phyloP scores from a whole-genome alignment of 148 eudicot genomes.

The Rhododendron simsii region DNA sequence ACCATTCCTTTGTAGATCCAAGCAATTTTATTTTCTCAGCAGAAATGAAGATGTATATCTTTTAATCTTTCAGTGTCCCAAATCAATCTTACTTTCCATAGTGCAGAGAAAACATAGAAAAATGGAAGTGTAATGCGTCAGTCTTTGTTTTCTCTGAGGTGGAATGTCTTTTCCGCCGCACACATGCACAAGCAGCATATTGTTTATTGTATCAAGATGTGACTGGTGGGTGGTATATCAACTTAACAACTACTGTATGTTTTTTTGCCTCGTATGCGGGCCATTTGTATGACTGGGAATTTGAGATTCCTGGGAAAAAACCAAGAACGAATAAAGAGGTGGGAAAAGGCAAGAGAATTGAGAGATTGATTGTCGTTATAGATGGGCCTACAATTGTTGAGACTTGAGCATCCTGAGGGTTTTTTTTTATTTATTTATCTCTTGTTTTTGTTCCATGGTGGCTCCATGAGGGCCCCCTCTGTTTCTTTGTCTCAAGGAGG shows the following conservation, averaged over 20 bases:
- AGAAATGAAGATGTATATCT: conserved; percentile 25
- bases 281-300: conserved; percentile 10
- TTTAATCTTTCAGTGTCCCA: not conserved
- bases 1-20: conserved; percentile 23
- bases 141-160: conserved; percentile 1
- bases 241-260: not conserved
- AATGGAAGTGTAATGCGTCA: not conserved
- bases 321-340: not conserved
- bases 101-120: conserved; percentile 10
- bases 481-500: conserved; percentile 16
- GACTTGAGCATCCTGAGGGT: conserved; percentile 3
- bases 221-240: conserved; percentile 23
- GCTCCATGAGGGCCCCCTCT: conserved; percentile 21
- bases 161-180: not conserved
- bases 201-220: conserved; percentile 5
- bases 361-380: conserved; percentile 25
- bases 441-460: conserved; percentile 28
- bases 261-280: conserved; percentile 7
- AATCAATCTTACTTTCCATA: not conserved
- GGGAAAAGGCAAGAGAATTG: conserved; percentile 12
- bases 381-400: conserved; percentile 19
- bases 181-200: not conserved
- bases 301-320: not conserved
- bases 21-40: conserved; percentile 12
- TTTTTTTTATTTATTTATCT: conserved; percentile 8